Evolutionary conservation across 306 rosid species (phyloP), one percentile per base, ranked within the genome.

Genomic region (Herpetospermum pedunculosum): DNA sequence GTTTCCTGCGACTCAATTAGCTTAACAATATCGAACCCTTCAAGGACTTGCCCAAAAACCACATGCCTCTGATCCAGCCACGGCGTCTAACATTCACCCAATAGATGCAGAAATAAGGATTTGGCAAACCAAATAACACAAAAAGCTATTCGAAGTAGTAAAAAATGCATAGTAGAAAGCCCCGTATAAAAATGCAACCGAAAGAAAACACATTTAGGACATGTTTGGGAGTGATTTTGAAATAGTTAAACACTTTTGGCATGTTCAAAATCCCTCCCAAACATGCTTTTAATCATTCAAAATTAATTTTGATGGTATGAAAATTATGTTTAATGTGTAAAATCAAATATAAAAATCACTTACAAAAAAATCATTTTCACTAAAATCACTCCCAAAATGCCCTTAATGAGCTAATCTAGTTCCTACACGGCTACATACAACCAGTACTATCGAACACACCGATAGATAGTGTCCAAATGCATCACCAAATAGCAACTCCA

Each of bases 1-100:
- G 97, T 94, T 59, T 89, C 96, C 80, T 83, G 99, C 0, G 92
- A 85, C 80, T 94, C 98, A 4, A 94, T 85, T 80, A 86, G 57
- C 83, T 76, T 84, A 76, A 91, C 97, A 62, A 88, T 77, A 62
- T 89, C 96, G 84, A 91, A 75, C 77, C 96, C 98, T 86, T 94
- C 99, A 88, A 94, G 77, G 76, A 94, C 99, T 94, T 94, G 96
- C 77, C 99, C 99, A 79, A 94, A 91, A 67, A 91, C 99, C 9
- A 94, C 99, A 75, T 94, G 98, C 85, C 96, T 84, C 82, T 88
- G 86, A 74, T 94, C 96, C 81, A 94, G 80, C 98, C 98, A 94
- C 8, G 88, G 96, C 2, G 98, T 91, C 98, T 94, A 93, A 55
- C 81, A 82, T 57, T 76, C 57, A 85, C 28, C 62, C 79, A 19